These are phyloP conservation scores for Cladosporium sp. DNA, from an alignment of 2,329 filamentous ascomycete genomes.

Conservation along the genomic window DNA sequence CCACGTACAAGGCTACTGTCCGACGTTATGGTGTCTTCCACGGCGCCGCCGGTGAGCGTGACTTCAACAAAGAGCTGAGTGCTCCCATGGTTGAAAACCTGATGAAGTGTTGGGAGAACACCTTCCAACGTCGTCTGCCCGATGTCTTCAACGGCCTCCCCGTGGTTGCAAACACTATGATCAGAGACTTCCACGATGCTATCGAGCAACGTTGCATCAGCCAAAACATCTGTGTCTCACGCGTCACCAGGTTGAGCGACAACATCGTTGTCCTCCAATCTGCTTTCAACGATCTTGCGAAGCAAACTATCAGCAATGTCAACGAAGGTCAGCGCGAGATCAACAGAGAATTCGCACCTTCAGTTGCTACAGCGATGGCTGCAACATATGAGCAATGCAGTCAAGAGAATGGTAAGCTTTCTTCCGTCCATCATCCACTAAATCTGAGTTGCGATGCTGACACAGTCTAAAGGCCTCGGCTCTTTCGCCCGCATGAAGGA, in stretches of 20 bases:
- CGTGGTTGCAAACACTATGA: conserved; percentile 32
- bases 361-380: conserved; percentile 49
- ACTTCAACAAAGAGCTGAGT: conserved; percentile 44
- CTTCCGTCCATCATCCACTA: conserved; percentile 12
- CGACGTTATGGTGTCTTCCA: conserved; percentile 51
- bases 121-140: conserved; percentile 47
- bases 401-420: conserved; percentile 39
- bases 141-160: conserved; percentile 42
- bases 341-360: conserved; percentile 55
- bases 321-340: conserved; percentile 52
- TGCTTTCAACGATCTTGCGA: conserved; percentile 42
- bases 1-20: conserved; percentile 59
- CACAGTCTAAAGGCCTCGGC: conserved; percentile 37
- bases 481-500: conserved; percentile 55
- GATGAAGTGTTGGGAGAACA: conserved; percentile 45
- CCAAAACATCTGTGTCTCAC: conserved; percentile 43
- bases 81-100: conserved; percentile 44
- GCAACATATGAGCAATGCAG: conserved; percentile 49
- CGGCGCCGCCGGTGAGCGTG: conserved; percentile 40
- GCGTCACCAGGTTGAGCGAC: conserved; percentile 42
- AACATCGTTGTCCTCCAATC: conserved; percentile 46
- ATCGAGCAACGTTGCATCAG: conserved; percentile 43
- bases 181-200: conserved; percentile 45
- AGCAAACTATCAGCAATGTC: conserved; percentile 39
- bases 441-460: conserved; percentile 20